These are phyloP conservation scores for Lagerstroemia speciosa DNA, from an alignment of 345 rosid genomes.

Conservation along the genomic window DNA sequence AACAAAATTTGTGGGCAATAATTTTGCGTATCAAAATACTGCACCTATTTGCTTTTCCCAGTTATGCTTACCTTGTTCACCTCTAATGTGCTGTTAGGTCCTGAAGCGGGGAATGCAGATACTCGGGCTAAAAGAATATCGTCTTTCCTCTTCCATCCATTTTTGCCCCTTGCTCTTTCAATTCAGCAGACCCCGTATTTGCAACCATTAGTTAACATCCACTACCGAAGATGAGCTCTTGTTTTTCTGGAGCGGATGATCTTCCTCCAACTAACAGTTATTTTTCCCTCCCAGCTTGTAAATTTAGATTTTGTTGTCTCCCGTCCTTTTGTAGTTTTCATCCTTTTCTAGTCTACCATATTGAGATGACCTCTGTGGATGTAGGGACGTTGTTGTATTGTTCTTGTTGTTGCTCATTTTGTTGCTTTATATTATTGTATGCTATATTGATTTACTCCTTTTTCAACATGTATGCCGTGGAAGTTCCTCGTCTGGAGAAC, in stretches of 20 bases:
- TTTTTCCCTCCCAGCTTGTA: background rate
- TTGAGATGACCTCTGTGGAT: background rate
- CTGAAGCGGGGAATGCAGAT: slow-evolving; percentile 69
- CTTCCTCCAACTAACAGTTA: background rate
- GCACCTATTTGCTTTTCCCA: too few species aligned
- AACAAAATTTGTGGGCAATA: too few species aligned
- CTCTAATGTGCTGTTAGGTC: slow-evolving; percentile 34
- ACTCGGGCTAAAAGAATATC: slow-evolving; percentile 60
- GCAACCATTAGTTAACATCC: slow-evolving; percentile 78
- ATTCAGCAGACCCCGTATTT: slow-evolving; percentile 67
- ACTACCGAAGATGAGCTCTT: slow-evolving; percentile 56
- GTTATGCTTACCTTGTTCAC: too few species aligned
- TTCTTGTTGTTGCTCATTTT: background rate
- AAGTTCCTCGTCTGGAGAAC: background rate
- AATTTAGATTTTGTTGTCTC: background rate
- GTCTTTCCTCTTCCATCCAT: slow-evolving; percentile 89
- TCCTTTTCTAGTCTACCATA: background rate
- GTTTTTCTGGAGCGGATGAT: background rate
- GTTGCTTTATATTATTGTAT: too few species aligned
- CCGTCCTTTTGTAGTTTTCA: too few species aligned
- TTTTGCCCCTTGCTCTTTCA: slow-evolving; percentile 76
- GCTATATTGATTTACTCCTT: background rate
- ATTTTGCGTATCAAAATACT: too few species aligned
- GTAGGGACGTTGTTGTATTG: background rate
- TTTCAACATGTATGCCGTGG: background rate